Conservation (phyloP, 371 early-diverging fungal species). For the Mortierella sp. region DNA sequence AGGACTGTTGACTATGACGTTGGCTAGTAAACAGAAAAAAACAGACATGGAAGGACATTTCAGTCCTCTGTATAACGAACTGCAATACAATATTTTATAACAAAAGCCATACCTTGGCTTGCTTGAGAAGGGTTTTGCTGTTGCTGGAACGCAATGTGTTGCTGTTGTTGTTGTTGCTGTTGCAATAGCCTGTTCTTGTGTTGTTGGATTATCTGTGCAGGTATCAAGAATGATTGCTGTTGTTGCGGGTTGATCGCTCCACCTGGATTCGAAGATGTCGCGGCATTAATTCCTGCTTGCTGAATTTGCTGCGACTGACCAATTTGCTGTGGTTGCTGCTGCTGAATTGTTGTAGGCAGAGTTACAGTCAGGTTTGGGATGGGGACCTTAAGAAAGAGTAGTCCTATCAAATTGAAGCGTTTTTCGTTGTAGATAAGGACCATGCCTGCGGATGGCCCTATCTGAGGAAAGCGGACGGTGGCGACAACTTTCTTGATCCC, state of each 20-base stretch:
- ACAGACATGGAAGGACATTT: background rate
- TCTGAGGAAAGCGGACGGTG: constrained; percentile 42
- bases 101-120: constrained; percentile 18
- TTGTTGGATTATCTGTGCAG: constrained; percentile 57
- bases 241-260: constrained; percentile 48
- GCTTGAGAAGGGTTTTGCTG: constrained; percentile 53
- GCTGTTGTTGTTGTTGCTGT: constrained; percentile 34
- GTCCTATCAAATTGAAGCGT: constrained; percentile 62
- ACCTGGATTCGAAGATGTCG: constrained; percentile 25
- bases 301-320: constrained; percentile 37
- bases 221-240: constrained; percentile 46
- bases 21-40: constrained; percentile 1
- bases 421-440: constrained; percentile 64
- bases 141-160: constrained; percentile 49
- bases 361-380: constrained; percentile 62
- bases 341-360: constrained; percentile 18
- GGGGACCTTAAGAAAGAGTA: constrained; percentile 64
- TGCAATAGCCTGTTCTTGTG: constrained; percentile 53
- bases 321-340: constrained; percentile 31
- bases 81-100: background rate
- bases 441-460: constrained; percentile 56
- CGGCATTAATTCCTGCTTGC: constrained; percentile 45
- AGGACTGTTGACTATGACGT: constrained; percentile 32
- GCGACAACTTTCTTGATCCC: constrained; percentile 66
- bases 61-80: background rate